Evolutionary conservation across 805 yeast genomes (phyloP), one percentile per base, ranked within the genome.

Genomic region (Pichia kluyveri): DNA sequence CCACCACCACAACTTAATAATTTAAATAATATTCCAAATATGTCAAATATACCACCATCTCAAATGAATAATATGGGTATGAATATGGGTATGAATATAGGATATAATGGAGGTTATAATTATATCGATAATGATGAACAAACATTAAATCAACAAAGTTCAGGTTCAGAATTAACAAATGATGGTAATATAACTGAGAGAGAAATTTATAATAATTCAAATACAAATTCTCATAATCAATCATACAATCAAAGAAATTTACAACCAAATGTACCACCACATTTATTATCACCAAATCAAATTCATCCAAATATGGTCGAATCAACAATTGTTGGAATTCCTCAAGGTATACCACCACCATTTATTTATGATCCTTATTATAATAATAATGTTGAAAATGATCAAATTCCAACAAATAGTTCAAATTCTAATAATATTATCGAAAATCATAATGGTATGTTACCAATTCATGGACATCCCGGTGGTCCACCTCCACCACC

Each of bases 321-420:
- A 14, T 10, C 43, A 4, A 52, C 56, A n/a, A 42, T 60, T 51
- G 59, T 57, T 19, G 57, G 60, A 23, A 54, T 61, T 26, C 63
- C 61, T 9, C 52, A 58, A 4, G 62, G 65, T 12, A 48, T 62
- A 44, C 62, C 65, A 14, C 57, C 60, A 11, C 63, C 60, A n/a
- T 54, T 62, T 57, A 61, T 60, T 41, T 63, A 63, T 50, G 68
- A 63, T 46, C 67, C 68, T 9, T 63, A 63, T 45, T 59, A 54
- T 51, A 56, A 31, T 38, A 47, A 7, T 38, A 42, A 31, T 43
- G 43, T 32, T 38, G 40, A 36, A 14, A 41, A 28, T 30, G 49
- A 46, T 3, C 41, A 40, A 10, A 40, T 40, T 15, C 47, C 51
- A 42, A 32, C 46, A 6, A 53, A 56, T 4, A 56, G 58, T 12